Base-by-base conservation (phyloP, 305 asterid species). In the Fraxinus nigra region DNA sequence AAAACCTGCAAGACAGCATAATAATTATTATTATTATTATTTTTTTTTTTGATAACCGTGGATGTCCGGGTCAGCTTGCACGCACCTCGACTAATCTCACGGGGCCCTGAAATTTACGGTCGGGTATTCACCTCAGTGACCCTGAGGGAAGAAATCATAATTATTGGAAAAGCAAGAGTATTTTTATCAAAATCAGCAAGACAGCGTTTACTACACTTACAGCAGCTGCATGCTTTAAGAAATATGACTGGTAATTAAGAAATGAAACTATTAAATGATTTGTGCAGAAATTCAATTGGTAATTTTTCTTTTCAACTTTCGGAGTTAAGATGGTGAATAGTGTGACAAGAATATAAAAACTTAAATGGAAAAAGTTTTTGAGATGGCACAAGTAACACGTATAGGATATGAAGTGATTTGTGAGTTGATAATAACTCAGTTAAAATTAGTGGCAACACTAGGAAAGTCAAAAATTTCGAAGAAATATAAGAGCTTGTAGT, bases 401-500 rank as follows among this genome's bases (percentile, higher is more conserved):
- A 13, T 24, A 28, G 33, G 13, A 61, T 8, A 22, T 61, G 72
- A 67, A 28, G 3, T 26, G 35, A 28, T 67, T 67, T 67, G 16
- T 7, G 3, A 67, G 35, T 28, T 28, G 34, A 28, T 67, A 67
- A 28, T 67, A 28, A 28, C 35, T 26, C 0, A 16, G 37, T 28
- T 11, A 28, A 32, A 28, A 67, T 14, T 28, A 11, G 16, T 26
- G 74, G 74, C 37, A 26, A 11, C 35, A 65, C 2, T 26, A 28
- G n/a, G 73, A 65, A 65, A 26, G n/a, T 51, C n/a, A 51, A 51
- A 51, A 51, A 51, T 1, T 11, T 10, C 10, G 14, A 32, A 67
- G 32, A 78, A 77, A 54, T 28, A 24, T 78, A 56, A 61, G 84
- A 74, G 80, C 75, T 59, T 61, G 72, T 59, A 63, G 33, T 35